A percentile compares a stretch with the other conserved stretches of the same genome.
phyloP scores from a whole-genome alignment of 2,329 filamentous ascomycete species.

The Leptoxyphium fumago region DNA sequence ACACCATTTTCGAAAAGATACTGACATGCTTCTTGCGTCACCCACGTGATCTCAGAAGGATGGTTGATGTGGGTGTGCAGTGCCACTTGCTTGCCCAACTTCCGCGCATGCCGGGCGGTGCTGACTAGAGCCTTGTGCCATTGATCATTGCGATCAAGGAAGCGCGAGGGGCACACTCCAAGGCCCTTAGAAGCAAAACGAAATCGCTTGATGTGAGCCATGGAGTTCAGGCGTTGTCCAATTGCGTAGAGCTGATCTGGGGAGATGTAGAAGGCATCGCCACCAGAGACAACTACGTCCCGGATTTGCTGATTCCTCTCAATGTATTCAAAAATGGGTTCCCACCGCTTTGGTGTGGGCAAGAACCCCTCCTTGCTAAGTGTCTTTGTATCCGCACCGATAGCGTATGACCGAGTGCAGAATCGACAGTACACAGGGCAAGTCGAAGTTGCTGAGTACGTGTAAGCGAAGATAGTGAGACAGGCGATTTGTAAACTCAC shows the following conservation, averaged over 20 bases:
- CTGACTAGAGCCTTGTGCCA: slow-evolving; percentile 41
- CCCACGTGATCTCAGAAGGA: slow-evolving; percentile 46
- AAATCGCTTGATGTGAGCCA: slow-evolving; percentile 44
- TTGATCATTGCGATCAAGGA: slow-evolving; percentile 36
- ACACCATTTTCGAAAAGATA: slow-evolving; percentile 37
- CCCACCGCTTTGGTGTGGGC: slow-evolving; percentile 34
- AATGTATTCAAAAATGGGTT: slow-evolving; percentile 44
- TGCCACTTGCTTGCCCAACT: slow-evolving; percentile 43
- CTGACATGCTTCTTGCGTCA: slow-evolving; percentile 37
- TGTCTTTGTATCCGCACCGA: slow-evolving; percentile 40
- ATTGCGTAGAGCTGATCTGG: slow-evolving; percentile 39
- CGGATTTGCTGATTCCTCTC: slow-evolving; percentile 33
- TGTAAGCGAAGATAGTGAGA: neutral
- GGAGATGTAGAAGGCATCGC: slow-evolving; percentile 44
- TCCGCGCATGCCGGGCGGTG: slow-evolving; percentile 36
- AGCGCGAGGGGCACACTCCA: slow-evolving; percentile 42
- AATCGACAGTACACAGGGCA: slow-evolving; percentile 50
- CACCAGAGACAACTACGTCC: slow-evolving; percentile 49
- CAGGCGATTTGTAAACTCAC: slow-evolving; percentile 23
- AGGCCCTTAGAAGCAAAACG: slow-evolving; percentile 49
- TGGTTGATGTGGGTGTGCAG: slow-evolving; percentile 54
- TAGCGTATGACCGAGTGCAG: slow-evolving; percentile 46
- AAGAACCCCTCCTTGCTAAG: slow-evolving; percentile 24
- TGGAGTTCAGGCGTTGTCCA: slow-evolving; percentile 40
- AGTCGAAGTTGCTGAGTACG: slow-evolving; percentile 36